Percentiles rank a stretch among this genome's conserved stretches.
Conservation (phyloP, 148 eudicot genomes). For the Rhododendron vialii region DNA sequence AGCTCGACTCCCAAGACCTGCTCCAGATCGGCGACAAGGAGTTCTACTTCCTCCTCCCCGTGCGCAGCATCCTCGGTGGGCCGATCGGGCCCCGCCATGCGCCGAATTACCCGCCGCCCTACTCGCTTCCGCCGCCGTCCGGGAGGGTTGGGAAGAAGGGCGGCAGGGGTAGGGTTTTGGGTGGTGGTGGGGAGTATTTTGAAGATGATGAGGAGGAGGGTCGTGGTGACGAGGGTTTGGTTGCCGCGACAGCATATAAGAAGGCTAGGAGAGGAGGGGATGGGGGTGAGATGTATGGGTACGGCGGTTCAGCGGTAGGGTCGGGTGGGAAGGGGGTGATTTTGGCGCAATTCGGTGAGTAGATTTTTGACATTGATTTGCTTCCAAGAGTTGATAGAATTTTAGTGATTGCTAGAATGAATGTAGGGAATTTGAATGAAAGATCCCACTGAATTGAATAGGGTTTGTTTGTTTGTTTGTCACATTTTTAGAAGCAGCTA, state of each 20-base stretch:
- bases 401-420: not conserved
- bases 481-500: too few relatives aligned
- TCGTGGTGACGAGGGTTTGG: conserved; percentile 26
- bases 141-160: conserved; percentile 18
- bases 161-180: conserved; percentile 26
- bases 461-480: too few relatives aligned
- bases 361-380: not conserved
- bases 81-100: conserved; percentile 43
- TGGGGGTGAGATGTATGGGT: conserved; percentile 8
- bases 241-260: conserved; percentile 18
- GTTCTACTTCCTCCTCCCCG: conserved; percentile 80
- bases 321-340: conserved; percentile 2
- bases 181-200: conserved; percentile 34
- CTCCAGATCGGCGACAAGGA: conserved; percentile 92
- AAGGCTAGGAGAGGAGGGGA: conserved; percentile 32
- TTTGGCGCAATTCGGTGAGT: conserved; percentile 38
- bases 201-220: conserved; percentile 28
- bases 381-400: not conserved
- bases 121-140: conserved; percentile 21
- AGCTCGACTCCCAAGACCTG: conserved; percentile 80
- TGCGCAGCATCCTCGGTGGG: conserved; percentile 65
- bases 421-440: not conserved
- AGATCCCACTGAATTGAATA: not conserved
- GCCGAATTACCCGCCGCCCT: conserved; percentile 11
- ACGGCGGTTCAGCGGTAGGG: not conserved